Evolutionary conservation across 805 yeast species (phyloP).

Genomic region (Yamadazyma akitaensis): DNA sequence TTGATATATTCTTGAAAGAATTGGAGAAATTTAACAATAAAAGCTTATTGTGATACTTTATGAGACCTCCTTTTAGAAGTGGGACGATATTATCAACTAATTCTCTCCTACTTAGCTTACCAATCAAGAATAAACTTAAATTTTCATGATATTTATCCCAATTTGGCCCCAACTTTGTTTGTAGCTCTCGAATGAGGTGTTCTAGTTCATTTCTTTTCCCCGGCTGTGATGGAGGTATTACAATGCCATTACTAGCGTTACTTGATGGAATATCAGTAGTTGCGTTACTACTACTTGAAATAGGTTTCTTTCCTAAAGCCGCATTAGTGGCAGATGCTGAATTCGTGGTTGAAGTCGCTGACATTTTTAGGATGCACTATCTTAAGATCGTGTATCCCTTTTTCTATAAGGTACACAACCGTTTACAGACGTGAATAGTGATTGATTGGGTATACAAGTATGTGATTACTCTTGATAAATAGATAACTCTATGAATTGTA

Average conservation of each 20-base stretch:
- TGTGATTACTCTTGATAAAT: not conserved
- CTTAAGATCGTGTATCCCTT: not conserved
- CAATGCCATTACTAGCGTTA: constrained; percentile 2
- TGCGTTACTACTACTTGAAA: not conserved
- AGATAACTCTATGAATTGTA: not conserved
- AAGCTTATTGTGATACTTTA: constrained; percentile 77
- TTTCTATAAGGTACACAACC: not conserved
- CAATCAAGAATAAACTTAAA: constrained; percentile 71
- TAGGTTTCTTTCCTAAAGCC: not conserved
- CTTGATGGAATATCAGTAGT: not conserved
- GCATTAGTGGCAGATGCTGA: not conserved
- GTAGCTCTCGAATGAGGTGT: constrained; percentile 65
- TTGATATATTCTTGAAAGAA: constrained; percentile 71
- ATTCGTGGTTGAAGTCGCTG: constrained; percentile 5
- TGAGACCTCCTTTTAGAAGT: constrained; percentile 46
- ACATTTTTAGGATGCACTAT: not conserved
- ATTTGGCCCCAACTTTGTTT: constrained; percentile 63
- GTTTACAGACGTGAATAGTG: not conserved
- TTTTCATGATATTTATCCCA: constrained; percentile 89
- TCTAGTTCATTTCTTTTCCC: constrained; percentile 34
- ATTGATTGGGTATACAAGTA: constrained; percentile 6
- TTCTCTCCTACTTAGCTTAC: constrained; percentile 76
- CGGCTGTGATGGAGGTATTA: not conserved
- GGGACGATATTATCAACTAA: constrained; percentile 55
- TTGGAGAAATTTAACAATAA: constrained; percentile 80